Evolutionary conservation across 2,329 filamentous ascomycete genomes (phyloP).

Genomic region (Xylaria sp.): DNA sequence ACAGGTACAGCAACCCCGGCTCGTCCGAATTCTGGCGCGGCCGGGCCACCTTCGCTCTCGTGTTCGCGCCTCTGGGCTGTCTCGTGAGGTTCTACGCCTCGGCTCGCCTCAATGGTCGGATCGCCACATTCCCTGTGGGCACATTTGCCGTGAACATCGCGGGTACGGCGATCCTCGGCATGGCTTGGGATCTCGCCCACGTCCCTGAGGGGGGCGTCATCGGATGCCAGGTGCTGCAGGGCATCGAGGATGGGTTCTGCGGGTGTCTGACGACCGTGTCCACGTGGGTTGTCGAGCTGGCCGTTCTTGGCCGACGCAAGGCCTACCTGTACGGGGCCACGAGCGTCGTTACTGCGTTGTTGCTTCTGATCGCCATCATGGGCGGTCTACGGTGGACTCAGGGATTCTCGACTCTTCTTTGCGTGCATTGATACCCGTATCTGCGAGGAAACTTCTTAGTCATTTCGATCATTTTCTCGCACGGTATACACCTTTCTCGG

Average conservation of each 20-base stretch:
- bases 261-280: conserved; percentile 74
- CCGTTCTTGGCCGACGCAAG: conserved; percentile 57
- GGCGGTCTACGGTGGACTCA: conserved; percentile 78
- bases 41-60: conserved; percentile 77
- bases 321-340: conserved; percentile 75
- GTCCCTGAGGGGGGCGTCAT: conserved; percentile 63
- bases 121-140: conserved; percentile 80
- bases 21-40: conserved; percentile 76
- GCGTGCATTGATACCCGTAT: conserved; percentile 46
- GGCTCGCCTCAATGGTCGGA: conserved; percentile 73
- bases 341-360: conserved; percentile 70
- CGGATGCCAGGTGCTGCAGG: conserved; percentile 76
- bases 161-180: conserved; percentile 78
- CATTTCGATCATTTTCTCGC: not conserved
- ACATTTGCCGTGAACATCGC: conserved; percentile 86
- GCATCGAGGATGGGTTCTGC: conserved; percentile 75
- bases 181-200: conserved; percentile 83
- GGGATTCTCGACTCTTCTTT: conserved; percentile 61
- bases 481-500: not conserved
- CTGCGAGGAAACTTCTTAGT: not conserved
- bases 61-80: conserved; percentile 86
- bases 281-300: conserved; percentile 73
- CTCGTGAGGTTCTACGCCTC: conserved; percentile 79
- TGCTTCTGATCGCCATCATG: conserved; percentile 75
- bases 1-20: conserved; percentile 54